A percentile compares a stretch with the other conserved stretches of the same genome.
These are phyloP conservation scores for Jasminum sambac DNA, from an alignment of 257 asterid genomes.

Conservation along the genomic window DNA sequence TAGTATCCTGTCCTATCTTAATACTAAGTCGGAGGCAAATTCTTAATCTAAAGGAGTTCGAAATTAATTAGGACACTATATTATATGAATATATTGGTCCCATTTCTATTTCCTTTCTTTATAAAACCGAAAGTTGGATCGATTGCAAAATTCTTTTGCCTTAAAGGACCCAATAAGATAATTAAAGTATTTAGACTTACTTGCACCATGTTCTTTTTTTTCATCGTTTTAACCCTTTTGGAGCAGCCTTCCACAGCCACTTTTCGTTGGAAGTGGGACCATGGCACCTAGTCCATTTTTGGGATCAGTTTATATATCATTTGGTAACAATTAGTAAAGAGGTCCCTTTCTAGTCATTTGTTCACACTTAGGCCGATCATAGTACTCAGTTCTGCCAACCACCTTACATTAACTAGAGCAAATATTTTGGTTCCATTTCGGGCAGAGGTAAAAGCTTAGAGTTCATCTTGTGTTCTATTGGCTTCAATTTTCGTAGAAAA, in stretches of 20 bases:
- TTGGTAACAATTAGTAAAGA: not conserved
- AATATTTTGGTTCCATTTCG: not conserved
- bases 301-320: slow-evolving; percentile 5
- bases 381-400: slow-evolving; percentile 9
- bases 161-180: not conserved
- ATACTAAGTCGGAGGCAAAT: not conserved
- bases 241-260: not conserved
- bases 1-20: not conserved
- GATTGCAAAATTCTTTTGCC: not conserved
- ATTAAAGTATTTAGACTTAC: not conserved
- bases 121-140: slow-evolving; percentile 1
- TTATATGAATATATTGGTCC: not conserved
- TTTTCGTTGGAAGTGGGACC: not conserved
- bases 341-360: slow-evolving; percentile 9
- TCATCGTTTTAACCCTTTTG: not conserved
- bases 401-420: not conserved
- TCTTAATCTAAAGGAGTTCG: not conserved
- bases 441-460: not conserved
- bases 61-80: not conserved
- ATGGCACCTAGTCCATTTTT: not conserved
- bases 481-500: not conserved
- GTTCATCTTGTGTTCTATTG: not conserved
- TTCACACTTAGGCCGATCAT: slow-evolving; percentile 18
- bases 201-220: not conserved
- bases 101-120: not conserved